Conservation (phyloP, 495 filamentous ascomycete species). For the Trichoderma virens region DNA sequence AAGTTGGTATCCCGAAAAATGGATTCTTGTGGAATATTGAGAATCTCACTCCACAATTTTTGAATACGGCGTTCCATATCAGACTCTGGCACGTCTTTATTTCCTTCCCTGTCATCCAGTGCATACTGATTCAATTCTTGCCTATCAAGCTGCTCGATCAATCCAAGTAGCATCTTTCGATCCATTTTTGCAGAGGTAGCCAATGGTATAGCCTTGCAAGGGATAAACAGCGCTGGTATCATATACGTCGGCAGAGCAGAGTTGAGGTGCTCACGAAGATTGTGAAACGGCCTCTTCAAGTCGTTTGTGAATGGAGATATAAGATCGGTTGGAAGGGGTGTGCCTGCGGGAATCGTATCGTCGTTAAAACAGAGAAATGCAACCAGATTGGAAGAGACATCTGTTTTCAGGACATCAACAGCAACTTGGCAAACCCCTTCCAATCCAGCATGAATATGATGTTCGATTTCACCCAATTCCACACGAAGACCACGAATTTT, state of each 20-base stretch:
- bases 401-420: slow-evolving; percentile 17
- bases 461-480: slow-evolving; percentile 20
- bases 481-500: slow-evolving; percentile 22
- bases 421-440: background rate
- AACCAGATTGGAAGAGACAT: background rate
- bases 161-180: background rate
- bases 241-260: slow-evolving; percentile 59
- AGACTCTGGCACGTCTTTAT: slow-evolving; percentile 5
- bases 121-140: slow-evolving; percentile 17
- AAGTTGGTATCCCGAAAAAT: slow-evolving; percentile 20
- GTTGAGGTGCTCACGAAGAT: background rate
- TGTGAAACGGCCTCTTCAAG: background rate
- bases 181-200: background rate
- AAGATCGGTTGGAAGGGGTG: background rate
- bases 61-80: slow-evolving; percentile 16
- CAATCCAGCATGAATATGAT: slow-evolving; percentile 14
- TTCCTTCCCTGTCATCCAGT: slow-evolving; percentile 17
- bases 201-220: slow-evolving; percentile 24
- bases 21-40: slow-evolving; percentile 9
- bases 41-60: slow-evolving; percentile 17
- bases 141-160: background rate
- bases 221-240: slow-evolving; percentile 23
- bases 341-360: background rate
- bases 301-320: background rate
- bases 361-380: background rate